Evolutionary conservation across 495 filamentous ascomycete genomes (phyloP), one percentile per base, ranked within the genome.

Genomic region (Penicillium simplicissimum): DNA sequence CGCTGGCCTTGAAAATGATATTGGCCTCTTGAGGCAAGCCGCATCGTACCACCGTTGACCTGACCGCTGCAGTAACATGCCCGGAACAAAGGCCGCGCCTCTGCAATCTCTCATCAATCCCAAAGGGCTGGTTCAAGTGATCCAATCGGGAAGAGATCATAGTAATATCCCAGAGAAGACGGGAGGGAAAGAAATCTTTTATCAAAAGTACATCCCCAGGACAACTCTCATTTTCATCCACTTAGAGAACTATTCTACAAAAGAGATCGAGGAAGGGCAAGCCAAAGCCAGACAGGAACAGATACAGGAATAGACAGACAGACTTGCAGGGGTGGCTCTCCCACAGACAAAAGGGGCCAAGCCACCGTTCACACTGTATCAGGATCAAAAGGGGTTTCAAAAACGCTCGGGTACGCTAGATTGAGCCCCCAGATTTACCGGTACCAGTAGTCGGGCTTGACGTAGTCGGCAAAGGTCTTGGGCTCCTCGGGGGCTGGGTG

Each of bases 391-490:
- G 48, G 31, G 40, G 49, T 57, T 57, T 35, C 23, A 25, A 55
- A 31, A 42, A 28, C 53, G 53, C 28, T 53, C 35, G 51, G 34
- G 51, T 53, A 53, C 51, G 34, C 51, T 42, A 19, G 53, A 55
- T 31, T 52, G 51, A 48, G 60, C 55, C 35, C 35, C 37, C 58
- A 35, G 55, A 77, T 79, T 73, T 79, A 82, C 74, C 78, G 78
- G 76, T 90, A 97, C 82, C 87, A 85, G 85, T 98, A 98, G 70
- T 95, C 84, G 33, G 92, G 90, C 85, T 88, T 90, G 74, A 98
- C 89, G 80, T 80, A 97, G 84, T 98, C 88, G 75, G 90, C 90
- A 66, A 96, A 92, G 59, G 89, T 96, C 87, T 95, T 94, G 73
- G 91, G 90, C 80, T 95, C 91, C 76, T 85, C 84, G 72, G 82